These are phyloP conservation scores for Sarcocystis neurona DNA, from an alignment of 169 alveolate species.

Conservation along the genomic window DNA sequence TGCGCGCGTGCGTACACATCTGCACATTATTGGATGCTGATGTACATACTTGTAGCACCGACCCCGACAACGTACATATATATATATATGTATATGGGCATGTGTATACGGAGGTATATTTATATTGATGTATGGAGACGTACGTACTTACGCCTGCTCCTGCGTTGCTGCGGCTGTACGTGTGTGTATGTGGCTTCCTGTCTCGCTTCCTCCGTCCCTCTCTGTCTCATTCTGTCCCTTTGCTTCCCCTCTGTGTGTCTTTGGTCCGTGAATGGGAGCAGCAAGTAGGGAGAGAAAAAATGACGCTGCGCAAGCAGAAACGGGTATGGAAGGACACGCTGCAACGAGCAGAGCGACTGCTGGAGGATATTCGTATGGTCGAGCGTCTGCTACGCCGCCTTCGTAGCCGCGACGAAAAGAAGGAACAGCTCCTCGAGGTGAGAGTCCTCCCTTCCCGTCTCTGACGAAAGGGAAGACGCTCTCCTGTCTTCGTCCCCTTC, in stretches of 20 bases:
- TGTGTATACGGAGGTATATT: no score
- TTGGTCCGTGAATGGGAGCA: no score
- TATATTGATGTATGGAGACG: no score
- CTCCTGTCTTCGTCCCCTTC: background rate
- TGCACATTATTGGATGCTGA: no score
- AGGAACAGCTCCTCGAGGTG: slow-evolving; percentile 49
- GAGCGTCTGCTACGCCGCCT: slow-evolving; percentile 51
- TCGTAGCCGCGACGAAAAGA: slow-evolving; percentile 49
- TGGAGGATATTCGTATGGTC: slow-evolving; percentile 25
- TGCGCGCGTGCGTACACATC: no score
- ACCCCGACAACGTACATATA: no score
- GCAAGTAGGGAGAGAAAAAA: slow-evolving; percentile 45
- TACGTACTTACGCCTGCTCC: no score
- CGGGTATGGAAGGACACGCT: slow-evolving; percentile 43
- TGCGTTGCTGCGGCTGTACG: background rate
- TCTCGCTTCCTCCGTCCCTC: background rate
- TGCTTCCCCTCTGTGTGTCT: no score
- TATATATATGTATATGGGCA: no score
- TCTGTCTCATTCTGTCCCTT: background rate
- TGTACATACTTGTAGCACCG: no score
- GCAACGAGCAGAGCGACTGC: slow-evolving; percentile 36
- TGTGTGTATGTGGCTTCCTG: background rate
- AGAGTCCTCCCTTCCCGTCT: background rate
- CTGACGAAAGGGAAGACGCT: background rate
- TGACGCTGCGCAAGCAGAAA: slow-evolving; percentile 46